Percentiles rank a stretch among this genome's conserved stretches.
Conservation (phyloP, 139 green algal genomes). For the Volvox reticuliferus region DNA sequence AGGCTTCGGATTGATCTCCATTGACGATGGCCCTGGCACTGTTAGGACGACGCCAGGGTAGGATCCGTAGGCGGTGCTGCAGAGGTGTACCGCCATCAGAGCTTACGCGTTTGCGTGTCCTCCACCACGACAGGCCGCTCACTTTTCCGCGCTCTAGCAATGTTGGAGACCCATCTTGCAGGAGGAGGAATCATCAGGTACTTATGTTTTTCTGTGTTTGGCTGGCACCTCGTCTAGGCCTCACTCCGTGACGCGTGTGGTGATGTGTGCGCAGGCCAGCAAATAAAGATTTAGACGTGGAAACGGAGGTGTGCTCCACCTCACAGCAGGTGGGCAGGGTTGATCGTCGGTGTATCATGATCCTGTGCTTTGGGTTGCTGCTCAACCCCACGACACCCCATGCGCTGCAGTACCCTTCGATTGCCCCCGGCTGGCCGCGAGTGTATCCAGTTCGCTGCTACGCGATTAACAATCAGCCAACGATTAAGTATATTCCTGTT, state of each 20-base stretch:
- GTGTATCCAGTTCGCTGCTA: background rate
- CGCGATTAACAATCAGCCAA: constrained; percentile 40
- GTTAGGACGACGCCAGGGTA: constrained; percentile 26
- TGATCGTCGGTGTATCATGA: background rate
- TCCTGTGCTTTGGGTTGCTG: background rate
- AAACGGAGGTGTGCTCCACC: background rate
- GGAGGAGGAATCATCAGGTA: background rate
- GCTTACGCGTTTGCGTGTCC: background rate
- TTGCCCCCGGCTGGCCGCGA: background rate
- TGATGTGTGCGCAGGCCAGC: background rate
- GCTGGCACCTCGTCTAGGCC: background rate
- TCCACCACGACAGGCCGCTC: background rate
- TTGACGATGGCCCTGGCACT: constrained; percentile 20
- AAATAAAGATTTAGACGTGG: background rate
- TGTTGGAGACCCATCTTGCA: background rate
- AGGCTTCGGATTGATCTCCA: background rate
- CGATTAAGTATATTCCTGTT: constrained; percentile 24
- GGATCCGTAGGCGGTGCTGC: background rate
- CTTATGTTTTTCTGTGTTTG: background rate
- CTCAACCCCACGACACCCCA: background rate
- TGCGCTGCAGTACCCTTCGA: background rate
- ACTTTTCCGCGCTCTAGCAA: background rate
- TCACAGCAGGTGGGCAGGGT: background rate
- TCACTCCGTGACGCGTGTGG: background rate
- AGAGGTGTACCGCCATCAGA: background rate